Evolutionary conservation across 2,329 filamentous ascomycete species (phyloP).

Genomic region (Aureobasidium sp.): DNA sequence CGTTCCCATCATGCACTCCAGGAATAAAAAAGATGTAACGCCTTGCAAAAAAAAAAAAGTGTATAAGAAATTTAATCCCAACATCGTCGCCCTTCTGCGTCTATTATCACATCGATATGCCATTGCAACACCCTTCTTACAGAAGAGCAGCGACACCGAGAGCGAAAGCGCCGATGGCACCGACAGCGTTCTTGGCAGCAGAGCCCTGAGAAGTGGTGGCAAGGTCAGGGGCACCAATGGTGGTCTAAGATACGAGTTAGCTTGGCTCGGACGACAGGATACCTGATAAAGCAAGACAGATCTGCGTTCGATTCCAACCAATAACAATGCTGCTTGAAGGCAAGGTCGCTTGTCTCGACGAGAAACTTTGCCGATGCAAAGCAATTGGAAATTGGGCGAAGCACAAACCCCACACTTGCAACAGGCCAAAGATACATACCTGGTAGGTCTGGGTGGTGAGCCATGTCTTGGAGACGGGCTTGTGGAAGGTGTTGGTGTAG

Average conservation of each 20-base stretch:
- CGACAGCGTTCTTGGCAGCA: not conserved
- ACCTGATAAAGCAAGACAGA: not conserved
- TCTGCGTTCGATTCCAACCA: not conserved
- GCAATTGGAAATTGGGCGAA: not conserved
- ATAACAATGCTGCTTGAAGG: not conserved
- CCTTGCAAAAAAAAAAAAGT: slow-evolving; percentile 2
- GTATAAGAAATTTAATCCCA: slow-evolving; percentile 7
- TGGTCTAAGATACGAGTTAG: not conserved
- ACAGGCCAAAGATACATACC: not conserved
- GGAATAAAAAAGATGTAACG: not conserved
- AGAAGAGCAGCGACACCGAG: slow-evolving; percentile 9
- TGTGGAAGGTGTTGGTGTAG: slow-evolving; percentile 10
- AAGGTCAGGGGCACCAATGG: slow-evolving; percentile 4
- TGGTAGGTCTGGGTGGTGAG: slow-evolving; percentile 3
- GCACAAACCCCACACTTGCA: not conserved
- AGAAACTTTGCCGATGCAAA: not conserved
- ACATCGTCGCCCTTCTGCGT: not conserved
- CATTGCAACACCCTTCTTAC: slow-evolving; percentile 1
- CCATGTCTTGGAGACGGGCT: not conserved
- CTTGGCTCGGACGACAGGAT: not conserved
- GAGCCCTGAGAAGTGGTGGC: not conserved
- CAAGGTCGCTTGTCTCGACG: too few species aligned
- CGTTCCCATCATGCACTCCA: slow-evolving; percentile 7
- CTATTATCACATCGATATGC: not conserved
- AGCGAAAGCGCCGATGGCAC: slow-evolving; percentile 7